Evolutionary conservation across 441 rosid species (phyloP), one percentile per base, ranked within the genome.

Genomic region (Pelargonium australe): DNA sequence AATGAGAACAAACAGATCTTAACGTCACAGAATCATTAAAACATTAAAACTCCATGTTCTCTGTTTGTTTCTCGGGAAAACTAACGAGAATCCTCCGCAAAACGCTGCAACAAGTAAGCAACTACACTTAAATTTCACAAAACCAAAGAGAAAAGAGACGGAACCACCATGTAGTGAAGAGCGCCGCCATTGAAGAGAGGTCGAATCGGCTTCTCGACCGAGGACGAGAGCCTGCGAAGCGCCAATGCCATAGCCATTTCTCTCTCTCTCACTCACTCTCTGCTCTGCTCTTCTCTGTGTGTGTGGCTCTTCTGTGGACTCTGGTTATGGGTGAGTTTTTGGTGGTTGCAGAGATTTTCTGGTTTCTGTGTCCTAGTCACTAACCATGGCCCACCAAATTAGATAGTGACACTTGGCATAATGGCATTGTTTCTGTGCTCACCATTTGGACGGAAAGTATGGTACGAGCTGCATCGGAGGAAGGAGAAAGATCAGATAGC

Each of bases 191-290:
- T 83, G 80, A 80, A 75, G 80, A 94, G 85, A 80, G 99, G 96
- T 43, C 95, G 93, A 77, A 85, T 69, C 66, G 97, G 89, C 80
- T 87, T 87, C 72, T 91, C 85, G 49, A 87, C 31, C 51, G 97
- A 87, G 73, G 97, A 87, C 19, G 96, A 89, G 78, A 94, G 97
- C 40, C 96, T 81, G 64, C 97, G 93, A 74, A 94, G 89, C 75
- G 97, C 91, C 93, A 87, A 83, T 14, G 97, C 97, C 98, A 91
- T 89, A 0, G 95, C 96, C 96, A 92, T 89, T 55, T 70, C 55
- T 47, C 14, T 67, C 43, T 65, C 72, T 67, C 60, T 72, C 19
- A 5, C 16, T 12, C 17, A 0, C 14, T 67, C 65, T 60, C 49
- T 64, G 4, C 4, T 60, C 44, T 72, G 57, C 1, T 40, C 3